Conservation (phyloP, 768 basidiomycete genomes). For the Leccinellum albellum region DNA sequence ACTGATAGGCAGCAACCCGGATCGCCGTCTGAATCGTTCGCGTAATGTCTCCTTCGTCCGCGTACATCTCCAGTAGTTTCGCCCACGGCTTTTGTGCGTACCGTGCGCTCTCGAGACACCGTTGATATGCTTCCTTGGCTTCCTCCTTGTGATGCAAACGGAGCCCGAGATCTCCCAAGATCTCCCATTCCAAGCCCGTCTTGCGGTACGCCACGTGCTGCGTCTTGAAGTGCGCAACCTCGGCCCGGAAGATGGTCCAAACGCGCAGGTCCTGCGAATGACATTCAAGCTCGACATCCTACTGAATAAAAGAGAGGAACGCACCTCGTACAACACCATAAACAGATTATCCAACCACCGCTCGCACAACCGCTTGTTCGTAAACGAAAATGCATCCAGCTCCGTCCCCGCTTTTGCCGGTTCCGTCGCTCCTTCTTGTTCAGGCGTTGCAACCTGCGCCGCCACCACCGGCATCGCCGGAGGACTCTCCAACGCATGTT, state of each 20-base stretch:
- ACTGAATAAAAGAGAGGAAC: slow-evolving; percentile 11
- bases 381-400: slow-evolving; percentile 82
- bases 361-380: slow-evolving; percentile 94
- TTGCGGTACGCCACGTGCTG: slow-evolving; percentile 98
- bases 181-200: slow-evolving; percentile 97
- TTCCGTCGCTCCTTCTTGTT: slow-evolving; percentile 21
- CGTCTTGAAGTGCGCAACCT: slow-evolving; percentile 97
- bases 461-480: slow-evolving; percentile 36
- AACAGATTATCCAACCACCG: slow-evolving; percentile 97
- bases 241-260: slow-evolving; percentile 98
- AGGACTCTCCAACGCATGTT: background rate
- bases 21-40: slow-evolving; percentile 89
- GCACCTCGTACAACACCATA: slow-evolving; percentile 95
- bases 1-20: slow-evolving; percentile 88
- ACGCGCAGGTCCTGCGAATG: slow-evolving; percentile 76
- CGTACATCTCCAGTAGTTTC: slow-evolving; percentile 92
- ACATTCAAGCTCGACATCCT: background rate
- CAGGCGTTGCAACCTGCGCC: slow-evolving; percentile 24
- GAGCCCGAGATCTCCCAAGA: slow-evolving; percentile 88
- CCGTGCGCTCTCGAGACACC: slow-evolving; percentile 80
- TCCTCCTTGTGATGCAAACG: slow-evolving; percentile 98
- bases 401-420: slow-evolving; percentile 21
- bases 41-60: slow-evolving; percentile 94
- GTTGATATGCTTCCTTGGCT: slow-evolving; percentile 95
- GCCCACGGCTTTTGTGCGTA: slow-evolving; percentile 93